Base-by-base conservation (phyloP, 345 rosid species). In the Lumnitzera racemosa region DNA sequence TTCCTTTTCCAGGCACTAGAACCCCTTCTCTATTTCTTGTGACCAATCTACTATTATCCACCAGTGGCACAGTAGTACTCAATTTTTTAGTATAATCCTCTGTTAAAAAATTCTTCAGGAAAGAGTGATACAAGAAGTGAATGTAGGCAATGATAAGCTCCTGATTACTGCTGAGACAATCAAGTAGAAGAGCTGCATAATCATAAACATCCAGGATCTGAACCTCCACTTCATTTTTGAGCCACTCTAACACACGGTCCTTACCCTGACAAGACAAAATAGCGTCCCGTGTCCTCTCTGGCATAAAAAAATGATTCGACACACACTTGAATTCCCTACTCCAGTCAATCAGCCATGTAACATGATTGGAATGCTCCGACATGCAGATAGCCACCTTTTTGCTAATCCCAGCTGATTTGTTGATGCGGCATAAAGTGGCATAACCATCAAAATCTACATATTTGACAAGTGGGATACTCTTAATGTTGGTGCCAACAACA, bases 1-100 rank as follows among this genome's bases (percentile, higher is more conserved):
- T 84, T 51, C 51, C 78, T 5, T 66, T 76, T 51, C 84, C 91
- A 10, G 95, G 89, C 36, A 89, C 86, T 63, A 89, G 89, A 74
- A 82, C 76, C 0, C 72, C 82, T 2, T 6, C 27, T 27, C 72
- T 55, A 4, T 0, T 46, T 1, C 53, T 75, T 46, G 13, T 57
- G 13, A 78, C 77, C 55, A 6, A 0, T 1, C 90, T 80, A 55
- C 75, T 78, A 56, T 67, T 81, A 64, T 89, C 87, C 10, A 89
- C 66, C 15, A 89, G 76, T 13, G 88, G 95, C 81, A 84, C 70
- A 13, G 11, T 46, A 13, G 54, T 11, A 59, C 88, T 78, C 51
- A 80, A 64, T 12, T 11, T 0, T 13, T 1, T 5, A 29, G 83
- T 79, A 3, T 78, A 70, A 0, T 2, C 50, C 1, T 2, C 25